Base-by-base conservation (phyloP, 306 rosid species). In the Quercus agrifolia region DNA sequence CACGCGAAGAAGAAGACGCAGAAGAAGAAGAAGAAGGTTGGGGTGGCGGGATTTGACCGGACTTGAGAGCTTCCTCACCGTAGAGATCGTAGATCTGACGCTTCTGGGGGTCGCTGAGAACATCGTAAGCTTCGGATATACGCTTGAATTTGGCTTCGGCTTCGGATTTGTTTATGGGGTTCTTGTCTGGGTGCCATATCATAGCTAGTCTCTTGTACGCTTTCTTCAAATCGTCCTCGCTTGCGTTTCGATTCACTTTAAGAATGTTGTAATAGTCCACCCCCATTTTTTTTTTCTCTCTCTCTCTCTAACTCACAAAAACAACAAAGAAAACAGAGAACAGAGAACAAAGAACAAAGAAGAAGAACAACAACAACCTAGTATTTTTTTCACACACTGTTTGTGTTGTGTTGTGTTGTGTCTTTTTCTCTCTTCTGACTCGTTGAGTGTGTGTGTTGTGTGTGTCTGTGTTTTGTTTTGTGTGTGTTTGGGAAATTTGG, bases 131-230 rank as follows among this genome's bases (percentile, higher is more conserved):
- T 69, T 96, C 98, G 10, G 97, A 96, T 74, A 96, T 89, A 71
- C 78, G 93, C 74, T 91, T 96, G 89, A 96, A 96, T 76, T 91
- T 93, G 74, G 91, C 86, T 72, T 96, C 97, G 0, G 98, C 96
- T 20, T 96, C 97, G 14, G 71, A 75, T 14, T 88, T 88, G 46
- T 89, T 85, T 1, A 56, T 83, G 0, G 92, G 97, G 80, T 96
- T 91, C 84, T 96, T 96, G 83, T 96, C 98, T 0, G 99, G 99
- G 77, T 93, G 99, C 98, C 97, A 93, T 25, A 90, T 89, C 88
- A 91, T 85, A 0, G 98, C 99, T 2, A 96, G 81, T 62, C 96
- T 81, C 88, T 85, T 91, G 82, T 96, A 96, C 1, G 97, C 88
- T 52, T 88, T 90, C 77, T 87, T 91, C 84, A 96, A 87, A 83